A percentile compares a stretch with the other conserved stretches of the same genome.
Evolutionary conservation across 306 rosid species (phyloP).

Genomic region (Canavalia ensiformis): DNA sequence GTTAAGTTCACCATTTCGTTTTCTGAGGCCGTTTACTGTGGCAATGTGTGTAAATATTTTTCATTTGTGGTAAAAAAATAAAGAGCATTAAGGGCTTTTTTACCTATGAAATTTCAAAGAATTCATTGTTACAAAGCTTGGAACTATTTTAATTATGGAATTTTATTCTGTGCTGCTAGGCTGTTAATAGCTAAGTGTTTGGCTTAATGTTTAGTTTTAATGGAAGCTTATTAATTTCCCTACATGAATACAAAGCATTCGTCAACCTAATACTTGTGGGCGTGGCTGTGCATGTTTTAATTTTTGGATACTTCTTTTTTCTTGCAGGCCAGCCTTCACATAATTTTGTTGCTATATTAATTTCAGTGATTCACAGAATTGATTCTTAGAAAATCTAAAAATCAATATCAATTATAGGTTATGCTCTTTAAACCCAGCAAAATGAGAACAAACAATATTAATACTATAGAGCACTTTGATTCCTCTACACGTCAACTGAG

Average conservation of each 20-base stretch:
- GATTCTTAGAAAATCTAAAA: background rate
- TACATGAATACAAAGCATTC: background rate
- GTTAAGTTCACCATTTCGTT: background rate
- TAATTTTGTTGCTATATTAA: background rate
- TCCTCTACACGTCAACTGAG: background rate
- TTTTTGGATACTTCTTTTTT: background rate
- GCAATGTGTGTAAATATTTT: background rate
- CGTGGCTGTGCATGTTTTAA: background rate
- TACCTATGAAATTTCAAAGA: background rate
- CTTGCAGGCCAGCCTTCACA: background rate
- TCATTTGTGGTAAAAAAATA: background rate
- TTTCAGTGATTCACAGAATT: background rate
- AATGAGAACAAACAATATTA: background rate
- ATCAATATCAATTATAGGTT: background rate
- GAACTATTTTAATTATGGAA: background rate
- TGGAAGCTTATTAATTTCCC: background rate
- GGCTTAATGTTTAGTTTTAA: background rate
- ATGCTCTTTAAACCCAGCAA: background rate
- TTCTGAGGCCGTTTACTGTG: conserved; percentile 11
- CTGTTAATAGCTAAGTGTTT: background rate
- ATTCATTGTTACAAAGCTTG: background rate
- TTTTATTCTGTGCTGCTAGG: background rate
- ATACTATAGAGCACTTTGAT: background rate
- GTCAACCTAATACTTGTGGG: background rate
- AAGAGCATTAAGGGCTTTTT: background rate